Evolutionary conservation across 352 stramenopile genomes (phyloP), one percentile per base, ranked within the genome.

Genomic region (Phytophthora idaei): DNA sequence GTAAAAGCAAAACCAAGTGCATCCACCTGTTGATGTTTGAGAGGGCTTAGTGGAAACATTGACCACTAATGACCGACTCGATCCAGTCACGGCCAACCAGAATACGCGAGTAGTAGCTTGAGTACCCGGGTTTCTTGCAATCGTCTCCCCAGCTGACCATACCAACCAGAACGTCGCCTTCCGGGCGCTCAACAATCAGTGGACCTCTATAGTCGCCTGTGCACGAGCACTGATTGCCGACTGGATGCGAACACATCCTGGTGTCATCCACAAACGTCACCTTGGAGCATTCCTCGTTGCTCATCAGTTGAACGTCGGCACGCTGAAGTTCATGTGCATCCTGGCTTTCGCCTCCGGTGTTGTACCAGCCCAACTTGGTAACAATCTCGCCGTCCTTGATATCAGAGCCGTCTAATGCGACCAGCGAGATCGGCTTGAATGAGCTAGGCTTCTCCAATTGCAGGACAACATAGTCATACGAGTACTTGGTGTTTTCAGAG

Each of bases 181-280:
- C 47, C 8, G 62, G 62, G 4, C 55, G 55, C n/a, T 78, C 62
- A 17, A 71, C 45, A 11, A 74, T 78, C 9, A 89, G 60, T 4
- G 78, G 76, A 11, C 80, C 78, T 7, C 78, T 74, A n/a, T 79
- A 89, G 67, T 84, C 76, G 31, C 77, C 77, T 42, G 82, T 74
- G 58, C 80, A 87, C 29, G 78, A 80, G 32, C 73, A 36, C 17
- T 56, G 21, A 7, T 65, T 65, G 14, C 39, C 55, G 11, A 72
- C 25, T 1, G 76, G 69, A 7, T 74, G 74, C 6, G 74, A 75
- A 44, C 78, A 87, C 21, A 86, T 17, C 65, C 83, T 83, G 21
- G 76, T 66, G 15, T 52, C 45, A 42, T 84, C 76, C 7, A 80
- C 58, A 1, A 15, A n/a, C 1, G 73, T 68, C 25, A 68, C n/a